Percentiles rank a stretch among this genome's conserved stretches.
phyloP scores from a whole-genome alignment of 257 asterid genomes.

The Solanum raphanifolium region DNA sequence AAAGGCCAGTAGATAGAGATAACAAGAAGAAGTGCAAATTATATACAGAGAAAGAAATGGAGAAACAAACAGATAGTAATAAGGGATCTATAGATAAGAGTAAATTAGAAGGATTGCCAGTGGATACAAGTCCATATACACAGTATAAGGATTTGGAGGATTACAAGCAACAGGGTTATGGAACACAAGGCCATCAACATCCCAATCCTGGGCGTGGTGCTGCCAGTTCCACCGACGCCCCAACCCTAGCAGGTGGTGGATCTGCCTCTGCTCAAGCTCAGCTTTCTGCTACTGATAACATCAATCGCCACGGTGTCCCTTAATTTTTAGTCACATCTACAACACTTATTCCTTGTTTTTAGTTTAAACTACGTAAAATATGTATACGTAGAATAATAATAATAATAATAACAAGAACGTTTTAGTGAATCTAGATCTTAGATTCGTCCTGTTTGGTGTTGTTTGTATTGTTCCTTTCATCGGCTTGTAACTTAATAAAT shows the following conservation, averaged over 20 bases:
- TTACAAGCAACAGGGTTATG: constrained; percentile 73
- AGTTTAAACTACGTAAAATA: background rate
- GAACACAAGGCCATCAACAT: constrained; percentile 66
- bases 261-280: constrained; percentile 9
- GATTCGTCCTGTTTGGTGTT: background rate
- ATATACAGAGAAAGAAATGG: constrained; percentile 11
- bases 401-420: background rate
- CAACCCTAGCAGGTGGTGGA: constrained; percentile 35
- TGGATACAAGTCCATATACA: constrained; percentile 71
- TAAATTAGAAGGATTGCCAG: constrained; percentile 48
- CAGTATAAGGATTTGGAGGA: constrained; percentile 82
- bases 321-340: background rate
- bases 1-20: background rate
- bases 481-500: background rate
- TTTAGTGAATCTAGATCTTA: background rate
- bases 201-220: constrained; percentile 85
- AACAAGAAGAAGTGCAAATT: background rate
- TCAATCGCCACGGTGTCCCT: constrained; percentile 20
- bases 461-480: background rate
- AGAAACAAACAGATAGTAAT: constrained; percentile 12
- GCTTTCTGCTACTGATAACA: constrained; percentile 29
- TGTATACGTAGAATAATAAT: no score
- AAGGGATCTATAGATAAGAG: background rate
- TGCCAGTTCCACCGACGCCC: constrained; percentile 84
- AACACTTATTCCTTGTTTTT: background rate